phyloP scores from a whole-genome alignment of 2,329 filamentous ascomycete genomes.

The Fusarium sp. region DNA sequence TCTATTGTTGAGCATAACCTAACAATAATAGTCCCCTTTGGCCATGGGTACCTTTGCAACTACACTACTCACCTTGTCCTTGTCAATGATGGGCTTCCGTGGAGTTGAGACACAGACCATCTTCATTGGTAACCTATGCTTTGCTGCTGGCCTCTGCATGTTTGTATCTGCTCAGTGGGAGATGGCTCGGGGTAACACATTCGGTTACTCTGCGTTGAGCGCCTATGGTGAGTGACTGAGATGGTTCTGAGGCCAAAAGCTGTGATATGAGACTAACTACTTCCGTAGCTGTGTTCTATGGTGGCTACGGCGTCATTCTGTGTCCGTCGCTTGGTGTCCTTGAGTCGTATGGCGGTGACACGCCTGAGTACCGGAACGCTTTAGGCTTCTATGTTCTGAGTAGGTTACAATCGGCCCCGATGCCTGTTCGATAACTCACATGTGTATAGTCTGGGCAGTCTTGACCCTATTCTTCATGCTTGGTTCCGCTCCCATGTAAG shows the following conservation, averaged over 20 bases:
- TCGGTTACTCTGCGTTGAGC: slow-evolving; percentile 47
- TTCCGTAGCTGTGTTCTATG: slow-evolving; percentile 44
- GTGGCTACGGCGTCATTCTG: slow-evolving; percentile 46
- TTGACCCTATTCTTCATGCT: slow-evolving; percentile 47
- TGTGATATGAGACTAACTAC: fast-evolving
- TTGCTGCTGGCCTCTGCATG: slow-evolving; percentile 47
- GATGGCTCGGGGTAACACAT: slow-evolving; percentile 46
- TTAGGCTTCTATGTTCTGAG: slow-evolving; percentile 47
- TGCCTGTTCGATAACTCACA: neutral
- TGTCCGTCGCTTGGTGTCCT: slow-evolving; percentile 43
- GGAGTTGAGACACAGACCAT: slow-evolving; percentile 46
- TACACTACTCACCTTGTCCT: slow-evolving; percentile 44
- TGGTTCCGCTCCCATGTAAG: slow-evolving; percentile 42
- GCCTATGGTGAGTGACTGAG: slow-evolving; percentile 40
- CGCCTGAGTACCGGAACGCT: slow-evolving; percentile 47
- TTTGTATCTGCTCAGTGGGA: slow-evolving; percentile 49
- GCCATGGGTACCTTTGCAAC: slow-evolving; percentile 50
- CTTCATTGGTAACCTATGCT: slow-evolving; percentile 48
- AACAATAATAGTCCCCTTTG: slow-evolving; percentile 28
- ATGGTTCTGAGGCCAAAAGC: too few relatives aligned
- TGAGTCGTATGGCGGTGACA: slow-evolving; percentile 45
- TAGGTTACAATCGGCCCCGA: neutral
- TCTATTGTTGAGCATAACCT: neutral
- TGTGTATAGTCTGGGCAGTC: slow-evolving; percentile 44
- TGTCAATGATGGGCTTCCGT: slow-evolving; percentile 49